Conservation (phyloP, 192 early-diverging fungal genomes). For the Gonapodya sp. region DNA sequence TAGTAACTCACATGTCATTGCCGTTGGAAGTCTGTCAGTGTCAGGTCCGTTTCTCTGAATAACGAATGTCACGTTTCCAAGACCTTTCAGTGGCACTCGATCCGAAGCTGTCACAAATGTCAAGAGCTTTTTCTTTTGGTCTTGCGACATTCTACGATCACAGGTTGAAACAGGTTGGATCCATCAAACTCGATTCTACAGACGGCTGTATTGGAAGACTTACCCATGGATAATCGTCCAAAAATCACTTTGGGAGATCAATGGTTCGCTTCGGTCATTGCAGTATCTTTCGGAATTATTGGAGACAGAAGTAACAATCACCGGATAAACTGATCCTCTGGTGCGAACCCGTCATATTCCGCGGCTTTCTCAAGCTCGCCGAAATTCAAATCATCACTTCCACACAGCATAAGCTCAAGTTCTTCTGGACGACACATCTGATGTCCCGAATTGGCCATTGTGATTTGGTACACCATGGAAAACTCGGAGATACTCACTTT, state of each 20-base stretch:
- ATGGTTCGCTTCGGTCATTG: too few species aligned
- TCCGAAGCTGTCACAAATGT: constrained; percentile 87
- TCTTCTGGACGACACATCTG: constrained; percentile 47
- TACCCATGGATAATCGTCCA: constrained; percentile 67
- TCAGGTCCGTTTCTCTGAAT: constrained; percentile 94
- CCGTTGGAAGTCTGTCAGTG: constrained; percentile 72
- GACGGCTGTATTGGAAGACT: not conserved
- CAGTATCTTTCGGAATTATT: too few species aligned
- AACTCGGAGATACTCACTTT: constrained; percentile 20
- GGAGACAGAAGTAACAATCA: constrained; percentile 17
- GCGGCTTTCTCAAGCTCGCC: constrained; percentile 57
- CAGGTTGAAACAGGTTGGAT: too few species aligned
- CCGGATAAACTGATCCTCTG: constrained; percentile 53
- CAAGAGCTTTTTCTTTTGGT: constrained; percentile 63
- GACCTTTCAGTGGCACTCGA: constrained; percentile 75
- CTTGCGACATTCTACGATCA: constrained; percentile 30
- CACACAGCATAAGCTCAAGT: constrained; percentile 65
- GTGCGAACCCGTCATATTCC: constrained; percentile 69
- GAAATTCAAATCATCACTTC: constrained; percentile 51
- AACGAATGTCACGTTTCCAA: constrained; percentile 74
- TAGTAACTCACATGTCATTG: constrained; percentile 57
- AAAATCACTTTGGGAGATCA: constrained; percentile 38
- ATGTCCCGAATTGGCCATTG: not conserved
- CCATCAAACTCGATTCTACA: not conserved
- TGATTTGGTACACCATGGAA: not conserved